These are phyloP conservation scores for Penicillium sp. DNA, from an alignment of 2,329 filamentous ascomycete genomes.

Conservation along the genomic window DNA sequence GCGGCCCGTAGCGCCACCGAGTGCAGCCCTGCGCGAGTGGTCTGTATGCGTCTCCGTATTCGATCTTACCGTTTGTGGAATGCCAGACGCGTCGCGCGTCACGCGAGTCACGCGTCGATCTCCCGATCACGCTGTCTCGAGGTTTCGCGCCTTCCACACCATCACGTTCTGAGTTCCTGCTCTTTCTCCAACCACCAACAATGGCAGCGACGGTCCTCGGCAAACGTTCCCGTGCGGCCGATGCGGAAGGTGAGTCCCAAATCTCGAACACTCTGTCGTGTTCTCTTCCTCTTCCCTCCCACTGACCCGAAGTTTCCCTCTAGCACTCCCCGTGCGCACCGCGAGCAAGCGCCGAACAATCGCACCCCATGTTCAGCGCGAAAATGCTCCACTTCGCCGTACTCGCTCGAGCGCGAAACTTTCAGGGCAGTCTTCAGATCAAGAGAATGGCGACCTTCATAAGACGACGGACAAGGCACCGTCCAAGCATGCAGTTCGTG, in stretches of 20 bases:
- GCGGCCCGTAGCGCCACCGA: conserved; percentile 1
- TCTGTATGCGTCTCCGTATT: not conserved
- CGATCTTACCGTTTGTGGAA: conserved; percentile 11
- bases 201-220: conserved; percentile 42
- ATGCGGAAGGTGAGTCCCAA: conserved; percentile 39
- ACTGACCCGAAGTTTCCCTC: conserved; percentile 16
- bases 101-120: conserved; percentile 2
- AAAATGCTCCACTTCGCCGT: conserved; percentile 27
- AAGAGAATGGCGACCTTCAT: conserved; percentile 25
- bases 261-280: conserved; percentile 11
- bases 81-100: conserved; percentile 13
- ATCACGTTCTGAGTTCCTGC: conserved; percentile 12
- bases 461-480: conserved; percentile 34
- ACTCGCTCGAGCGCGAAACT: conserved; percentile 36
- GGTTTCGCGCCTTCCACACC: too few species aligned
- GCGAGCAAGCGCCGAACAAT: conserved; percentile 47
- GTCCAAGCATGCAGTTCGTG: conserved; percentile 45
- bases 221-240: conserved; percentile 41
- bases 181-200: conserved; percentile 14
- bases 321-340: conserved; percentile 32
- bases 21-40: conserved; percentile 6
- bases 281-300: conserved; percentile 2
- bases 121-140: not conserved
- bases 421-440: conserved; percentile 17
- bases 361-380: conserved; percentile 38